These are phyloP conservation scores for Asterophora lycoperdoides DNA, from an alignment of 768 basidiomycete species.

Conservation along the genomic window DNA sequence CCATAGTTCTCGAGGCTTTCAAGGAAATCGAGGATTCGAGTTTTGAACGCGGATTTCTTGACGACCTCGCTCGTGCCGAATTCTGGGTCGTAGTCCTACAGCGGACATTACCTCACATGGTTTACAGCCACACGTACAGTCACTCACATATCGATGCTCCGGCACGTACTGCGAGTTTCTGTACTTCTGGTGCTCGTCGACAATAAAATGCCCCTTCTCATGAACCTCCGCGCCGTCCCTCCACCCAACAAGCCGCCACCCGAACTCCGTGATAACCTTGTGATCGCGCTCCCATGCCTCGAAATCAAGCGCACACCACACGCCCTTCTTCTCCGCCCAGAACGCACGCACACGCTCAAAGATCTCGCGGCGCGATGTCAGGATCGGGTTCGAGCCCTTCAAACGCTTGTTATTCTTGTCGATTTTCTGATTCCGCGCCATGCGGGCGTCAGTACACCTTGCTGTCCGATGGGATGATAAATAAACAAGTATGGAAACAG, in stretches of 20 bases:
- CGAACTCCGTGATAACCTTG: slow-evolving; percentile 72
- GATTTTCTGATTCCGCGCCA: slow-evolving; percentile 45
- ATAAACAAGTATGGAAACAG: too few species aligned
- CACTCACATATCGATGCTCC: slow-evolving; percentile 53
- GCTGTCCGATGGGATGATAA: too few species aligned
- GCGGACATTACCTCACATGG: not conserved
- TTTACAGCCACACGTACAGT: not conserved
- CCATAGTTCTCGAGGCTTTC: slow-evolving; percentile 36
- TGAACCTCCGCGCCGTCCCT: slow-evolving; percentile 43
- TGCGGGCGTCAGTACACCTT: too few species aligned
- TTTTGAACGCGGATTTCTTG: slow-evolving; percentile 46
- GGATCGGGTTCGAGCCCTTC: slow-evolving; percentile 54
- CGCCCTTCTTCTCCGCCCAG: slow-evolving; percentile 60
- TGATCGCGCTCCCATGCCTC: slow-evolving; percentile 83
- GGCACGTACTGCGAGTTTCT: slow-evolving; percentile 61
- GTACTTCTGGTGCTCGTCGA: slow-evolving; percentile 55
- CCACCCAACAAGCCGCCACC: slow-evolving; percentile 65
- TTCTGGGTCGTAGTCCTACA: slow-evolving; percentile 50
- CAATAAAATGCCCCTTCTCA: slow-evolving; percentile 56
- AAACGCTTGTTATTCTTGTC: slow-evolving; percentile 78
- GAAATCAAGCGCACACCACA: slow-evolving; percentile 78
- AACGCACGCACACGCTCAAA: slow-evolving; percentile 68
- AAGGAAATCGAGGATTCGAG: slow-evolving; percentile 46
- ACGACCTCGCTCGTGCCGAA: slow-evolving; percentile 63
- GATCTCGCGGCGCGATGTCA: slow-evolving; percentile 51